Evolutionary conservation across 2,329 filamentous ascomycete genomes (phyloP), one percentile per base, ranked within the genome.

Genomic region (Phialocephala subalpina): DNA sequence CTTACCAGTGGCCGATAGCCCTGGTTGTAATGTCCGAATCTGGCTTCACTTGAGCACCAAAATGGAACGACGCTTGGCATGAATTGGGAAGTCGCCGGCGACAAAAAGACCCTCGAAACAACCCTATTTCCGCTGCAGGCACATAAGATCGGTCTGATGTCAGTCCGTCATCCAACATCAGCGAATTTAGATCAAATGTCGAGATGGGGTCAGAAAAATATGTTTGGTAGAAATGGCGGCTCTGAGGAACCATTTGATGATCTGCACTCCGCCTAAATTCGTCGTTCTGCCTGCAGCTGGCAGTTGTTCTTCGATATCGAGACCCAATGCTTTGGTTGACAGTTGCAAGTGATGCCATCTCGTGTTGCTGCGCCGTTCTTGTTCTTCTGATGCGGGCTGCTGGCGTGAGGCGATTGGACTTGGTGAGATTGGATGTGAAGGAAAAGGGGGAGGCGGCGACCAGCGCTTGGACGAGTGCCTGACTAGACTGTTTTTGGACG

Each of bases 121-220:
- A 53, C 1, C 25, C 47, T 22, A 47, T 47, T n/a, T n/a, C n/a
- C 18, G 16, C 42, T n/a, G 4, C 42, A n/a, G 25, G 22, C 14
- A 53, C 49, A 53, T 53, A 53, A 53, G 49, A 53, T 53, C 49
- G 49, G 49, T 5, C 49, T 27, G 49, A 29, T 18, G 14, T 53
- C 49, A 18, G 25, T 18, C 49, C 49, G 49, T 33, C 49, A 33
- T 16, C 25, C 22, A 16, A 22, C 49, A 53, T 16, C 25, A 29
- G 27, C 49, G 27, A 27, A 53, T 53, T 53, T 33, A 25, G 49
- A 33, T 53, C 45, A 49, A 49, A 22, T 49, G 18, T 20, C 45
- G 45, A 49, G n/a, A n/a, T n/a, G n/a, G n/a, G 45, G 27, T 22
- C 27, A n/a, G 9, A 53, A n/a, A 9, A 7, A 16, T 53, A 16